phyloP scores from a whole-genome alignment of 177 flowering plant genomes.

The Vitis hybrid region DNA sequence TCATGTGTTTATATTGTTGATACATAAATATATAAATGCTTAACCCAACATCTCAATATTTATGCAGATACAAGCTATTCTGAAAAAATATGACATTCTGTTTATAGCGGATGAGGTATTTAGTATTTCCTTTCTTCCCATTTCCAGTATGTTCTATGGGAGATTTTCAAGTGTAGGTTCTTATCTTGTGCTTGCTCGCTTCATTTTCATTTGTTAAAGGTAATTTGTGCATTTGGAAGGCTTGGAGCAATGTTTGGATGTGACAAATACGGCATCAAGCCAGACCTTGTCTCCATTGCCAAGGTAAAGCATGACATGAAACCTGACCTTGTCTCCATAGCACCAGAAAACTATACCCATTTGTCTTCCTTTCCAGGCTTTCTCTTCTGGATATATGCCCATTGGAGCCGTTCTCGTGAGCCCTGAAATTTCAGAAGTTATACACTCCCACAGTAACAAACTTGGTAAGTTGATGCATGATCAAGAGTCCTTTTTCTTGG shows the following conservation, averaged over 20 bases:
- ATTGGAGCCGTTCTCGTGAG: constrained; percentile 94
- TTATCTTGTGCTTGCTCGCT: neutral
- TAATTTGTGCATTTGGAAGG: constrained; percentile 96
- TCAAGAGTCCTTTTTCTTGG: too few relatives aligned
- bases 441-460: constrained; percentile 84
- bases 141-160: neutral
- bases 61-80: constrained; percentile 81
- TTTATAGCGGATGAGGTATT: constrained; percentile 96
- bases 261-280: constrained; percentile 90
- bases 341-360: too few relatives aligned
- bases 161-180: neutral
- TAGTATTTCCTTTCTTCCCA: neutral
- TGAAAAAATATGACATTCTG: constrained; percentile 91
- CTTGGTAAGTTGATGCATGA: constrained; percentile 55
- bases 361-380: constrained; percentile 30
- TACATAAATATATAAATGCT: too few relatives aligned
- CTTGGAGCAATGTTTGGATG: constrained; percentile 96
- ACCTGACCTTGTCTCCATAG: too few relatives aligned
- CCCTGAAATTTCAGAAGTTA: constrained; percentile 85
- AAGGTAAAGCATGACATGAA: constrained; percentile 48
- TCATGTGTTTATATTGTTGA: too few relatives aligned
- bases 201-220: constrained; percentile 35
- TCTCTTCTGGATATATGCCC: constrained; percentile 87
- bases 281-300: constrained; percentile 97
- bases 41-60: neutral